phyloP scores from a whole-genome alignment of 225 moss, liverwort and hornwort species.

The Pleurozium schreberi region DNA sequence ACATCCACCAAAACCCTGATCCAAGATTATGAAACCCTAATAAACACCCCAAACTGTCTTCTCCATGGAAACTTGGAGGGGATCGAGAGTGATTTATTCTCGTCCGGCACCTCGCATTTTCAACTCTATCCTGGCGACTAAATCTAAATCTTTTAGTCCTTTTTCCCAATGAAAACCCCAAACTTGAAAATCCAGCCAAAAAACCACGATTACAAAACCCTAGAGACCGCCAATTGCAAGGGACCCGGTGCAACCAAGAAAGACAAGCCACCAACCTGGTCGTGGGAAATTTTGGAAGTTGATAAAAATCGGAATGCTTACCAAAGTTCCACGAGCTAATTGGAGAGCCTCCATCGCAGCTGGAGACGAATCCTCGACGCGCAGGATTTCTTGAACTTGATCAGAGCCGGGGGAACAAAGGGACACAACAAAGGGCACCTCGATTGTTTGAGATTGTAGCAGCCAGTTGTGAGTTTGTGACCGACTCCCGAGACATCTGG shows the following conservation, averaged over 20 bases:
- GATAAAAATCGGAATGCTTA: background rate
- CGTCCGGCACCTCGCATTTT: background rate
- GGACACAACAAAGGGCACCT: too few relatives aligned
- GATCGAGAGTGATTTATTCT: background rate
- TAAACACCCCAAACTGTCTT: background rate
- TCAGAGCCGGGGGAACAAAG: background rate
- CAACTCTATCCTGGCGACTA: background rate
- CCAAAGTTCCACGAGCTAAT: slow-evolving; percentile 5
- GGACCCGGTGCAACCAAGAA: too few relatives aligned
- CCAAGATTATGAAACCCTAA: background rate
- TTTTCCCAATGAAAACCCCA: background rate
- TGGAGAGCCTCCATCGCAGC: slow-evolving; percentile 27
- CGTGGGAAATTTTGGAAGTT: slow-evolving; percentile 1
- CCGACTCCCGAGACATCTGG: slow-evolving; percentile 2
- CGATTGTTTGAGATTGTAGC: background rate
- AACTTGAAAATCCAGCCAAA: background rate
- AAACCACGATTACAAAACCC: background rate
- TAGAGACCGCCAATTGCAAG: background rate
- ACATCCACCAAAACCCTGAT: background rate
- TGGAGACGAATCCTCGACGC: background rate
- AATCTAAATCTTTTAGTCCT: background rate
- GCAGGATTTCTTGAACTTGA: background rate
- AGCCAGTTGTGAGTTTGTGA: background rate
- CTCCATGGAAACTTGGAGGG: background rate
- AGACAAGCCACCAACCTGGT: slow-evolving; percentile 33